A percentile compares a stretch with the other conserved stretches of the same genome.
Evolutionary conservation across 2,329 filamentous ascomycete species (phyloP).

Genomic region (Teratosphaeria viscida): DNA sequence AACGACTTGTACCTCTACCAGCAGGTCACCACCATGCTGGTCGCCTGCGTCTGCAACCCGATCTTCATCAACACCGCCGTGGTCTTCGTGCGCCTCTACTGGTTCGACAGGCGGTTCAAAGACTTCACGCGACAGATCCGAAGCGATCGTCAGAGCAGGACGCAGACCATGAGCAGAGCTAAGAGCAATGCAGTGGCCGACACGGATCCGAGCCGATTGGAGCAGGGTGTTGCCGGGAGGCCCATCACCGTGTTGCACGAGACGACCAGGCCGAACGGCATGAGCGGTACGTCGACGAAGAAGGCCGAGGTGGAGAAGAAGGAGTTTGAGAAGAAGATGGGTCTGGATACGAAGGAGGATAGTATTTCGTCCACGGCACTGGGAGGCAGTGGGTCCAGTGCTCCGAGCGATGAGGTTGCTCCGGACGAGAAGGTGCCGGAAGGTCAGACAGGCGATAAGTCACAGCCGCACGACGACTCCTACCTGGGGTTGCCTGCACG

Average conservation of each 20-base stretch:
- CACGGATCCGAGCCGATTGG: constrained; percentile 40
- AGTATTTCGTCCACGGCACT: constrained; percentile 25
- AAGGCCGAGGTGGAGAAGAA: constrained; percentile 30
- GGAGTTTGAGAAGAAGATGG: constrained; percentile 36
- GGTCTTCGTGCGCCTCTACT: constrained; percentile 87
- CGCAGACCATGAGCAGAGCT: constrained; percentile 44
- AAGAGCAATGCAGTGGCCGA: constrained; percentile 21
- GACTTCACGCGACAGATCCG: constrained; percentile 66
- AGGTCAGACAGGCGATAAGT: not conserved
- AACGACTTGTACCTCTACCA: constrained; percentile 39
- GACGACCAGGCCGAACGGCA: constrained; percentile 43
- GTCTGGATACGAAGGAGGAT: constrained; percentile 21
- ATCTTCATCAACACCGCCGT: constrained; percentile 78
- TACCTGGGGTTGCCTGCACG: constrained; percentile 17
- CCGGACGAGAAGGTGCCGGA: constrained; percentile 2
- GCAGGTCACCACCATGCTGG: constrained; percentile 56
- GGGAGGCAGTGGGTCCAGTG: constrained; percentile 19
- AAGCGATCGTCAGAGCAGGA: constrained; percentile 54
- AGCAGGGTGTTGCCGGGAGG: constrained; percentile 55
- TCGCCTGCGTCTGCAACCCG: constrained; percentile 66
- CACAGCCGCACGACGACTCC: not conserved
- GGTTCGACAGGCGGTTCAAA: constrained; percentile 96
- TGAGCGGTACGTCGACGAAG: constrained; percentile 39
- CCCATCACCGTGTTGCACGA: constrained; percentile 56
- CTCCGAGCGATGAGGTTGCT: constrained; percentile 4